Evolutionary conservation across 2,329 filamentous ascomycete genomes (phyloP), one percentile per base, ranked within the genome.

Genomic region (Aspergillus pseudoglaucus): DNA sequence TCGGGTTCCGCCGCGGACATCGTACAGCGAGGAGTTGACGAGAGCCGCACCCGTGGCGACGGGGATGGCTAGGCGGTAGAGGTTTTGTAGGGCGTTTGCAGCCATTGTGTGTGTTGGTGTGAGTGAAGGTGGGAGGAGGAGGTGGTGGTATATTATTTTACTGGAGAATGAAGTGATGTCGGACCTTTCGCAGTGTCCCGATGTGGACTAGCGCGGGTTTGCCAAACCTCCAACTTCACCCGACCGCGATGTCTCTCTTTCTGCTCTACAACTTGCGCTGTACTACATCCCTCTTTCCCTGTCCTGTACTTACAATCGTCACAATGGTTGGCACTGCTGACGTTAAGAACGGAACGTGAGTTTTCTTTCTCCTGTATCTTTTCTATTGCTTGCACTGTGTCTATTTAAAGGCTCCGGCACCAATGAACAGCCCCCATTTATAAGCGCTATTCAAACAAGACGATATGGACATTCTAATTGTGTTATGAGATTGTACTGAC

Each of bases 1-100:
- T 64, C 93, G 84, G 54, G 85, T 86, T 61, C 93, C 93, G 67
- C 93, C 93, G 69, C 89, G 90, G 67, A 98, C 93, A 72, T 98
- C 93, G 83, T 96, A 98, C 54, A 98, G 82, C 50, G 90, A 88
- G 56, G 88, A 80, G 70, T 90, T 85, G 57, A 81, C 75, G 51
- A 91, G 63, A 48, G 81, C 79, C 59, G 82, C 75, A 59, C 79
- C 88, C 58, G 87, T 70, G 51, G 87, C 82, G 48, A 81, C 78
- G 42, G 91, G 90, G 46, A 96, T 73, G 54, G 87, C 87, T 68
- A 65, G 58, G 45, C 65, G 65, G 53, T 66, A 67, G 51, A 70
- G 43, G 44, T 63, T 60, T 39, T 63, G 57, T 42, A 70, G 62
- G 48, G 57, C 57, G 57, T 66, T 65, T 48, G 64, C 60, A 42